These are phyloP conservation scores for Populus alba DNA, from an alignment of 345 rosid genomes.

Conservation along the genomic window DNA sequence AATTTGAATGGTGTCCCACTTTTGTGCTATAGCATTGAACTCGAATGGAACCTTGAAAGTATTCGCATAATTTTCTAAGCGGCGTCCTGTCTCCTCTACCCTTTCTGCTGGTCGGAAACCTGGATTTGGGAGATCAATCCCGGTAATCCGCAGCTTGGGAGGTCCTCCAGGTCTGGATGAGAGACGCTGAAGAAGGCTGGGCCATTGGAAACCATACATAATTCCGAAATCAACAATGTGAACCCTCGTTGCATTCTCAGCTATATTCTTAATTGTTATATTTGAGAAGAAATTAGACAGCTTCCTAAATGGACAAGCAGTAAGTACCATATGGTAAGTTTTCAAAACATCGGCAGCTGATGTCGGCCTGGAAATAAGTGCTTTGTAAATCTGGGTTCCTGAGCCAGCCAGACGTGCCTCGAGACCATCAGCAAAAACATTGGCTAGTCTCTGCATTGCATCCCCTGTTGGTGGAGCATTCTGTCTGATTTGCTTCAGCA, in stretches of 20 bases:
- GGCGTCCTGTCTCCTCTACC: constrained; percentile 50
- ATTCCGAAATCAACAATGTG: constrained; percentile 62
- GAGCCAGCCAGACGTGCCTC: constrained; percentile 36
- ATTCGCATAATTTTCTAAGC: constrained; percentile 40
- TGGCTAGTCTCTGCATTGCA: constrained; percentile 34
- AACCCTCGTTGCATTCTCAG: constrained; percentile 34
- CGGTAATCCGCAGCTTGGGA: constrained; percentile 52
- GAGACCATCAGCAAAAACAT: constrained; percentile 30
- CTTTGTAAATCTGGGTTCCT: constrained; percentile 29
- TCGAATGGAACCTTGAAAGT: constrained; percentile 51
- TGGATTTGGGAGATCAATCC: constrained; percentile 51
- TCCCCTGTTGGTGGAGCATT: constrained; percentile 34
- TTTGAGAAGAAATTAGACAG: constrained; percentile 40
- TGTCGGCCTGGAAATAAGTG: constrained; percentile 16
- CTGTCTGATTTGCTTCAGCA: constrained; percentile 37
- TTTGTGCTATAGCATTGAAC: constrained; percentile 49
- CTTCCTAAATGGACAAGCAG: constrained; percentile 40
- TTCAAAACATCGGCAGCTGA: constrained; percentile 36
- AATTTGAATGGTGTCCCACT: constrained; percentile 51
- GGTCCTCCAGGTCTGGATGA: constrained; percentile 51
- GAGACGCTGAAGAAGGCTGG: constrained; percentile 50
- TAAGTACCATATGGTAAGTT: constrained; percentile 36
- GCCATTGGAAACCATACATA: constrained; percentile 59
- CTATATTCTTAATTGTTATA: constrained; percentile 31
- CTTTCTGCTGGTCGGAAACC: constrained; percentile 55